phyloP scores from a whole-genome alignment of 306 rosid genomes.

The Clitoria ternatea region DNA sequence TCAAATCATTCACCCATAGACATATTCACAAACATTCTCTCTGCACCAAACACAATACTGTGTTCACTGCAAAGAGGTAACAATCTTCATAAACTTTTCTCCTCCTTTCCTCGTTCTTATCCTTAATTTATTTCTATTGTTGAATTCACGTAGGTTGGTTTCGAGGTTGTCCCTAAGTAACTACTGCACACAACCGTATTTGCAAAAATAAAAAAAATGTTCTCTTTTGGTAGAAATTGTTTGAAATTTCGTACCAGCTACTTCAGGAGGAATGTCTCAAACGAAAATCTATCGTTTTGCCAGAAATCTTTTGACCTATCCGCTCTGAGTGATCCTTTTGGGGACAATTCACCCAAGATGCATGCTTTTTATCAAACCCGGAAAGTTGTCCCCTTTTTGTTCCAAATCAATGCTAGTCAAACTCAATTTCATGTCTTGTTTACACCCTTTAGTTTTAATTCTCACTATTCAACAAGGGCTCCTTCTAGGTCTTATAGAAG shows the following conservation, averaged over 20 bases:
- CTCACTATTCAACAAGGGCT: constrained; percentile 50
- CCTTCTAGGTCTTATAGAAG: constrained; percentile 63
- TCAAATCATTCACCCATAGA: too few relatives aligned
- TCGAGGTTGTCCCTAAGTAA: not conserved
- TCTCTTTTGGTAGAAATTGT: constrained; percentile 30
- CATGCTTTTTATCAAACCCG: constrained; percentile 14
- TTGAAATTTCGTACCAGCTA: constrained; percentile 25
- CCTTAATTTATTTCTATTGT: too few relatives aligned
- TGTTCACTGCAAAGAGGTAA: too few relatives aligned
- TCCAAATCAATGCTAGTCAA: constrained; percentile 14
- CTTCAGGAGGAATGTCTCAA: constrained; percentile 16
- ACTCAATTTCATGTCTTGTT: not conserved
- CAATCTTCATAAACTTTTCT: too few relatives aligned
- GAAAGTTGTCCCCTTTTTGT: constrained; percentile 15
- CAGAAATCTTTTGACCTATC: not conserved
- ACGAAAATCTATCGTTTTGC: not conserved
- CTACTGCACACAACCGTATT: not conserved
- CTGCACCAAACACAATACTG: too few relatives aligned
- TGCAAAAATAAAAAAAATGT: too few relatives aligned
- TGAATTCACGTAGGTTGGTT: too few relatives aligned
- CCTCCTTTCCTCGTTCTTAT: too few relatives aligned
- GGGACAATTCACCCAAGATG: not conserved
- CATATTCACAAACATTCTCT: too few relatives aligned
- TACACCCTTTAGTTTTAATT: constrained; percentile 22
- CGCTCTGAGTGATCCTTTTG: not conserved